A percentile compares a stretch with the other conserved stretches of the same genome.
These are phyloP conservation scores for Kluyveromyces marxianus DNA, from an alignment of 1,139 yeast genomes.

Conservation along the genomic window DNA sequence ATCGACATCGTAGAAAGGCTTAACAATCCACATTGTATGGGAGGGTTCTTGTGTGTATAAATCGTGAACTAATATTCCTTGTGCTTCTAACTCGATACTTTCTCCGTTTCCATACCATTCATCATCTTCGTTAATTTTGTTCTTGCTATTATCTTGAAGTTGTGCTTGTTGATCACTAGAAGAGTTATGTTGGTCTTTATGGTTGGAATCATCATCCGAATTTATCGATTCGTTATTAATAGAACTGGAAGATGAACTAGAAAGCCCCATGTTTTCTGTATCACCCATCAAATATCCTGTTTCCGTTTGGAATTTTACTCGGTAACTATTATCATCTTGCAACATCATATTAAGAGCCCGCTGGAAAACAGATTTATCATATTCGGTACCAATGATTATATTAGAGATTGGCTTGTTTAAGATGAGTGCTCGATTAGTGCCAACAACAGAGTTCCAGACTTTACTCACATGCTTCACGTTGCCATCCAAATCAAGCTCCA, in stretches of 20 bases:
- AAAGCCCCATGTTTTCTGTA: not conserved
- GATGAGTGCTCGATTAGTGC: conserved; percentile 52
- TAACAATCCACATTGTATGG: conserved; percentile 90
- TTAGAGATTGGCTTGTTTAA: conserved; percentile 53
- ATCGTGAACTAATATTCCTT: conserved; percentile 86
- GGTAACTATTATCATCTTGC: conserved; percentile 65
- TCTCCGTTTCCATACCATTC: conserved; percentile 21
- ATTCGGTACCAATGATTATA: conserved; percentile 58
- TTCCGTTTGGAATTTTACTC: conserved; percentile 49
- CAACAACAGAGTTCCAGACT: conserved; percentile 67
- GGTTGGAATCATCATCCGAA: not conserved
- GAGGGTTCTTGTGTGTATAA: conserved; percentile 51
- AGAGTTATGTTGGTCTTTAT: not conserved
- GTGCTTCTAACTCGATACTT: conserved; percentile 77
- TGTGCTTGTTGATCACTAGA: no score
- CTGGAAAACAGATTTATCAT: conserved; percentile 61
- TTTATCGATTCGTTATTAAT: not conserved
- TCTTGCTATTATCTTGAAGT: no score
- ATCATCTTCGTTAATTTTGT: no score
- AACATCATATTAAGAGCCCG: conserved; percentile 68
- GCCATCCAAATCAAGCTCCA: conserved; percentile 79
- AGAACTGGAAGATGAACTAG: not conserved
- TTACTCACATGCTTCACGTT: conserved; percentile 64
- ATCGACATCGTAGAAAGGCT: conserved; percentile 59
- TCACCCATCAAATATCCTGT: conserved; percentile 10